phyloP scores from a whole-genome alignment of 352 stramenopile genomes.

The Phytopythium helicoides region DNA sequence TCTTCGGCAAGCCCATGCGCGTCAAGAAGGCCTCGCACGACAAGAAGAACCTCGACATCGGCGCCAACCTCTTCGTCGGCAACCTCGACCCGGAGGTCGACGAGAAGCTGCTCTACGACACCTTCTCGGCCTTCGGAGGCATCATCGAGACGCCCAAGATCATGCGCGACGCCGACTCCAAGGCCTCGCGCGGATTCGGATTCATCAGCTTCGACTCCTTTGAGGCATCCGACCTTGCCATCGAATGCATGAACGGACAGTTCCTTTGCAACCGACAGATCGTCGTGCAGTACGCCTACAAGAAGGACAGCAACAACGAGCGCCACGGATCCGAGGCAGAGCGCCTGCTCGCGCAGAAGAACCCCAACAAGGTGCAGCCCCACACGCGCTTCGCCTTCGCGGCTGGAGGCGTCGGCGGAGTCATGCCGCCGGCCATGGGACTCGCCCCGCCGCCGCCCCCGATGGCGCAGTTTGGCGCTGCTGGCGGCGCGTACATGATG shows the following conservation, averaged over 20 bases:
- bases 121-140: slow-evolving; percentile 97
- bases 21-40: slow-evolving; percentile 97
- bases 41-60: slow-evolving; percentile 95
- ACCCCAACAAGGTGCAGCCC: slow-evolving; percentile 78
- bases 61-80: slow-evolving; percentile 98
- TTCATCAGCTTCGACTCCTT: slow-evolving; percentile 98
- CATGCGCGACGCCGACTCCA: slow-evolving; percentile 92
- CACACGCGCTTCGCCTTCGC: slow-evolving; percentile 76
- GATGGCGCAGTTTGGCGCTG: slow-evolving; percentile 14
- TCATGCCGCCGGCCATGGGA: background rate
- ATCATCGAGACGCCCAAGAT: slow-evolving; percentile 96
- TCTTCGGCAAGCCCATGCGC: slow-evolving; percentile 95
- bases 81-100: slow-evolving; percentile 96
- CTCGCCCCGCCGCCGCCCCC: slow-evolving; percentile 29
- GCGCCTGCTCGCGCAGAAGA: slow-evolving; percentile 78
- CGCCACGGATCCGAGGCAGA: slow-evolving; percentile 91
- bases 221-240: slow-evolving; percentile 96
- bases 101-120: slow-evolving; percentile 99
- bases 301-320: slow-evolving; percentile 95
- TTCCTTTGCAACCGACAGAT: slow-evolving; percentile 98
- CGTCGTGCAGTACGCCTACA: slow-evolving; percentile 98
- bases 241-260: slow-evolving; percentile 99
- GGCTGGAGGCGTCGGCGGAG: background rate
- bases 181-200: slow-evolving; percentile 93
- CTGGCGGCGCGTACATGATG: slow-evolving; percentile 30